Base-by-base conservation (phyloP, 2,329 filamentous ascomycete species). In the Colletotrichum magnum region DNA sequence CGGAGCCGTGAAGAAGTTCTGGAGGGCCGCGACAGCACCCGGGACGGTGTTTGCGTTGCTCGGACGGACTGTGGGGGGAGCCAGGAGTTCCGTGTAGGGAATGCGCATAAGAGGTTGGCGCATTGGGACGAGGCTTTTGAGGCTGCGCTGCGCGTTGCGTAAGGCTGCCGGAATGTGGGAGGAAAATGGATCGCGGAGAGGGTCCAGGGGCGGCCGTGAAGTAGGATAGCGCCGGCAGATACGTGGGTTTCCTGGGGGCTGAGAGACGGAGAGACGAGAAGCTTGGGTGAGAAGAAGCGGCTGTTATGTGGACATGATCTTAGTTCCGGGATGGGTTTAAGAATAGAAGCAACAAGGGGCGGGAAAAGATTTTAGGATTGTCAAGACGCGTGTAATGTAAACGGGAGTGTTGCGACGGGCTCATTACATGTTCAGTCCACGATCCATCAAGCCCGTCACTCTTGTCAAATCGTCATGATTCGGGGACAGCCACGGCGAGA, bases 81-180 rank as follows among this genome's bases (percentile, higher is more conserved):
- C 90, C 64, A 98, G 87, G 50, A 93, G 91, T 73, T 93, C 90
- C 77, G 94, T 97, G 79, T 95, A 98, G 68, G 95, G 95, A 75
- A 98, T 97, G 74, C 94, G 91, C 83, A 97, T 91, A 68, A 94
- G 88, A 75, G 92, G 88, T 80, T 89, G 92, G 80, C 87, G 87
- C 90, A 93, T 92, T 59, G 71, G 54, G 53, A 57, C 58, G 68
- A 58, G 47, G 58, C 58, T 61, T 64, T 48, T 39, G 47, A 36
- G 52, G 45, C 45, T 47, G 16, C 18, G 18, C 43, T 43, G 28
- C n/a, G 66, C 50, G 56, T 66, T 66, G 50, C 57, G 45, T 58
- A 69, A 58, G 62, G 62, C 56, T 67, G 39, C 48, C 63, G 57
- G 62, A 54, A 69, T 57, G 67, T 69, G 67, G 67, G 62, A 56